phyloP scores from a whole-genome alignment of 2,329 filamentous ascomycete species.

The Alternaria hordeiaustralica region DNA sequence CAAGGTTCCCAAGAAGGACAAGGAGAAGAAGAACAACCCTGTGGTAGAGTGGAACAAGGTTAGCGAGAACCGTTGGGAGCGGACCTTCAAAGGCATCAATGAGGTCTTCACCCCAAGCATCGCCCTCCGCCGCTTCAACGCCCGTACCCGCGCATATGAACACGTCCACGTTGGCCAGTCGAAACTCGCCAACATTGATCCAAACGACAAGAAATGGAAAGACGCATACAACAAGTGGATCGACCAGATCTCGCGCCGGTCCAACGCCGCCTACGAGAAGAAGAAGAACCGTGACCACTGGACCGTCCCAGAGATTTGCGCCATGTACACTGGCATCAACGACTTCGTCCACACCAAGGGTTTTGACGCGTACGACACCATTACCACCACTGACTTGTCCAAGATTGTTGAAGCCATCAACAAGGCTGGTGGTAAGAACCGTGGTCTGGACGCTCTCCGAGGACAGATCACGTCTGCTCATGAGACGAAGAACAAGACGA shows the following conservation, averaged over 20 bases:
- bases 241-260: slow-evolving; percentile 6
- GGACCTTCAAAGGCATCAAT: neutral
- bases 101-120: neutral
- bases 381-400: neutral
- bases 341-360: neutral
- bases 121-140: slow-evolving; percentile 6
- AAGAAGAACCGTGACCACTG: slow-evolving; percentile 1
- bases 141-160: slow-evolving; percentile 2
- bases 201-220: slow-evolving; percentile 3
- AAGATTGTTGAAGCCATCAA: neutral
- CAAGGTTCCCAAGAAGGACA: slow-evolving; percentile 1
- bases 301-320: neutral
- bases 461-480: slow-evolving; percentile 3
- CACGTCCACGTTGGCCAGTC: neutral
- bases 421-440: neutral
- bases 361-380: slow-evolving; percentile 1
- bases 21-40: neutral
- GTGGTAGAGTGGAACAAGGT: neutral
- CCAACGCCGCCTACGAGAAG: neutral
- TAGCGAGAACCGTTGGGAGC: neutral
- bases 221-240: slow-evolving; percentile 11
- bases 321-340: slow-evolving; percentile 8
- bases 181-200: neutral
- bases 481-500: neutral
- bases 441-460: neutral